phyloP scores from a whole-genome alignment of 345 rosid genomes.

The Bruguiera sexangula region DNA sequence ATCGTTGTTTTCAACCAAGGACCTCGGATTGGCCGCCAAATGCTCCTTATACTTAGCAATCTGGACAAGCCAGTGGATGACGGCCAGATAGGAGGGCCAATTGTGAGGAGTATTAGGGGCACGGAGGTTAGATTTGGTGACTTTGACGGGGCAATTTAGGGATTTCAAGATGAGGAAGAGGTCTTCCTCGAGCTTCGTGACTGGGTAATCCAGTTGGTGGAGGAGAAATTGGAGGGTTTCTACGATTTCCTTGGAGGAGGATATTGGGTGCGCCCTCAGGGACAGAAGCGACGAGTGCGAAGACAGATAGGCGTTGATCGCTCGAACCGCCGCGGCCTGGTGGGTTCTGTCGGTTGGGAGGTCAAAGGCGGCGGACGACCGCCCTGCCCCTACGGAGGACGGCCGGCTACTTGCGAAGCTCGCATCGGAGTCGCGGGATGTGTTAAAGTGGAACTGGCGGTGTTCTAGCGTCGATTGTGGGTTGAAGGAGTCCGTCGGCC shows the following conservation, averaged over 20 bases:
- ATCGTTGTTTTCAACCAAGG: constrained; percentile 40
- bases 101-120: constrained; percentile 88
- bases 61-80: constrained; percentile 77
- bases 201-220: constrained; percentile 47
- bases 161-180: constrained; percentile 47
- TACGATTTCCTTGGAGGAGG: constrained; percentile 60
- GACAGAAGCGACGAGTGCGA: constrained; percentile 36
- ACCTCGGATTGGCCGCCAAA: constrained; percentile 21
- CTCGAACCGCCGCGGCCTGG: constrained; percentile 52
- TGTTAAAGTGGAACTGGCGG: constrained; percentile 25
- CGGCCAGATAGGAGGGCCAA: constrained; percentile 76
- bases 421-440: constrained; percentile 79
- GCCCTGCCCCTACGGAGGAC: constrained; percentile 60
- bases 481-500: constrained; percentile 28
- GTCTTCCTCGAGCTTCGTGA: constrained; percentile 65
- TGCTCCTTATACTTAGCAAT: constrained; percentile 43
- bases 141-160: constrained; percentile 61
- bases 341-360: constrained; percentile 48
- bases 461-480: constrained; percentile 26
- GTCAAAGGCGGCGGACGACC: constrained; percentile 41
- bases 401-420: constrained; percentile 90
- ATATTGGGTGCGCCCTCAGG: constrained; percentile 22
- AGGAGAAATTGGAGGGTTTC: constrained; percentile 54
- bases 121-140: constrained; percentile 70
- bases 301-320: constrained; percentile 62